Evolutionary conservation across 2,329 filamentous ascomycete genomes (phyloP).

Genomic region (Cercospora sojina): DNA sequence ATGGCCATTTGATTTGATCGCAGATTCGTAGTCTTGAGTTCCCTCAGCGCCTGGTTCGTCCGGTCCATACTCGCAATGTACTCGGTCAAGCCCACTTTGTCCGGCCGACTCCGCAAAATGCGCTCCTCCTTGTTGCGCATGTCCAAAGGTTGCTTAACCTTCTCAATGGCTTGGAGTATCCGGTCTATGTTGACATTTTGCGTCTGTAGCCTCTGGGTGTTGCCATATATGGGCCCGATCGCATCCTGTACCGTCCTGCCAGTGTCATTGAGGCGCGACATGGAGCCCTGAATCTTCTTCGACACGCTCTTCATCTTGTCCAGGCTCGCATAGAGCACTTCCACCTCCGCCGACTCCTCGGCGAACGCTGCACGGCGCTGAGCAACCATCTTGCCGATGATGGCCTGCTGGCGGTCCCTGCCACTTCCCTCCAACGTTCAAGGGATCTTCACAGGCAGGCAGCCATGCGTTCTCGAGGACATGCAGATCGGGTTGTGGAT

Average conservation of each 20-base stretch:
- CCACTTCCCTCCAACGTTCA: constrained; percentile 1
- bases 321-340: constrained; percentile 67
- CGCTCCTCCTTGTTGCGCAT: constrained; percentile 89
- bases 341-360: constrained; percentile 67
- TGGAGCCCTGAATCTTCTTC: constrained; percentile 89
- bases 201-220: constrained; percentile 86
- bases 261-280: constrained; percentile 78
- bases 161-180: constrained; percentile 82
- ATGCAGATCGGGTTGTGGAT: not conserved
- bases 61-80: constrained; percentile 90
- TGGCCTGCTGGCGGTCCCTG: constrained; percentile 7
- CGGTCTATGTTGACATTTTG: constrained; percentile 85
- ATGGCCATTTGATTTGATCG: constrained; percentile 89
- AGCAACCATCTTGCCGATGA: constrained; percentile 50
- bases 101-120: constrained; percentile 76
- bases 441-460: not conserved
- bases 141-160: constrained; percentile 84
- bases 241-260: constrained; percentile 90
- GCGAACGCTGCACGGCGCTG: constrained; percentile 59
- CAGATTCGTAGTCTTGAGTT: constrained; percentile 87
- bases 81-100: constrained; percentile 74
- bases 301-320: constrained; percentile 92
- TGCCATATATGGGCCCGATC: constrained; percentile 86
- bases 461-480: not conserved
- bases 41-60: constrained; percentile 76